Evolutionary conservation across 2,329 filamentous ascomycete species (phyloP).

Genomic region (Tolypocladium inflatum): DNA sequence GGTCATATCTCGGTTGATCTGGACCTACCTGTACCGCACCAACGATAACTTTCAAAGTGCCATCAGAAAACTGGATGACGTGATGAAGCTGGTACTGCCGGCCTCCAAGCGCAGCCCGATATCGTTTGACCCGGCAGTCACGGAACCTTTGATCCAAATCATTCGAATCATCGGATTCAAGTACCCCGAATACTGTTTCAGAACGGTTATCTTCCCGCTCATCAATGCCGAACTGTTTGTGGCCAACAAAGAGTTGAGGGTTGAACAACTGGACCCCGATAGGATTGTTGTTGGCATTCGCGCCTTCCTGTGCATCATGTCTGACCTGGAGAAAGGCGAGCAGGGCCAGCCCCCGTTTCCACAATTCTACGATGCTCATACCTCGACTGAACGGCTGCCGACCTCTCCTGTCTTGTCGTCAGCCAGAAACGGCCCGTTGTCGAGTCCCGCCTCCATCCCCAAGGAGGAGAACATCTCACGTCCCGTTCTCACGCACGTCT

Average conservation of each 20-base stretch:
- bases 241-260: constrained; percentile 64
- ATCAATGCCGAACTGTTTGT: constrained; percentile 88
- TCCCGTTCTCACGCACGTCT: constrained; percentile 48
- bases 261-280: constrained; percentile 91
- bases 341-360: constrained; percentile 76
- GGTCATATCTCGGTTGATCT: constrained; percentile 80
- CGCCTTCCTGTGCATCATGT: constrained; percentile 86
- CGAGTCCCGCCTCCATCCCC: constrained; percentile 13
- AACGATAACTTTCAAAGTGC: constrained; percentile 60
- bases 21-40: constrained; percentile 87
- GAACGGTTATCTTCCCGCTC: constrained; percentile 85
- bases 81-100: constrained; percentile 76
- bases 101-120: constrained; percentile 71
- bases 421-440: constrained; percentile 15
- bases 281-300: constrained; percentile 95
- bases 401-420: constrained; percentile 41
- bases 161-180: constrained; percentile 92
- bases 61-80: constrained; percentile 77
- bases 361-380: constrained; percentile 42
- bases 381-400: constrained; percentile 32
- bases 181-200: constrained; percentile 88
- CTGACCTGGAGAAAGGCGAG: constrained; percentile 80
- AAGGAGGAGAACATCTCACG: constrained; percentile 58
- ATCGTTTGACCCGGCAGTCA: constrained; percentile 73
- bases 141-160: constrained; percentile 85